A percentile compares a stretch with the other conserved stretches of the same genome.
phyloP scores from a whole-genome alignment of 176 grass and related monocot species.

The Oryza longistaminata region DNA sequence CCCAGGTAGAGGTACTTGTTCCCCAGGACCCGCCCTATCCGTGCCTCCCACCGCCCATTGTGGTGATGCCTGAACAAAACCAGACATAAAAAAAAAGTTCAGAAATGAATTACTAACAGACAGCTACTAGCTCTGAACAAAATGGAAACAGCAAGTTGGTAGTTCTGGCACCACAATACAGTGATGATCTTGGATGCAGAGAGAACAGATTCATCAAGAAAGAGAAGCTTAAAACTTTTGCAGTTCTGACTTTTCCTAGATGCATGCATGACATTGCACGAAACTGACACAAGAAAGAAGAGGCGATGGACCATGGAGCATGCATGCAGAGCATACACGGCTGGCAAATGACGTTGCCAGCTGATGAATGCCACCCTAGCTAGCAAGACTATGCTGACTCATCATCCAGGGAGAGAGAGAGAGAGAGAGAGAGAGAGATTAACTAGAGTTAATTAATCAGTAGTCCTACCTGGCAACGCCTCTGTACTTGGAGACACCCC shows the following conservation, averaged over 20 bases:
- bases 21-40: constrained; percentile 75
- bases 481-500: constrained; percentile 94
- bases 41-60: constrained; percentile 92
- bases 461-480: constrained; percentile 79
- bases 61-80: constrained; percentile 75
- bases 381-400: not conserved
- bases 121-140: not conserved
- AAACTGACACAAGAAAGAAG: not conserved
- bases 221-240: not conserved
- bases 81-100: not conserved
- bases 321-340: not conserved
- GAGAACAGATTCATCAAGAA: not conserved
- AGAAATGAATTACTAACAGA: not conserved
- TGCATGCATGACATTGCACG: not conserved
- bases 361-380: not conserved
- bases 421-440: not conserved
- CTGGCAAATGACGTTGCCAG: not conserved
- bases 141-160: not conserved
- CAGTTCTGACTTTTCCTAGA: not conserved
- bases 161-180: not conserved
- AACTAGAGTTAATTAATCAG: not conserved
- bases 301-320: not conserved
- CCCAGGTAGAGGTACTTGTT: constrained; percentile 96
- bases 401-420: not conserved
- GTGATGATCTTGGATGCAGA: not conserved